Evolutionary conservation across 2,329 filamentous ascomycete species (phyloP).

Genomic region (Hypoxylon sp.): DNA sequence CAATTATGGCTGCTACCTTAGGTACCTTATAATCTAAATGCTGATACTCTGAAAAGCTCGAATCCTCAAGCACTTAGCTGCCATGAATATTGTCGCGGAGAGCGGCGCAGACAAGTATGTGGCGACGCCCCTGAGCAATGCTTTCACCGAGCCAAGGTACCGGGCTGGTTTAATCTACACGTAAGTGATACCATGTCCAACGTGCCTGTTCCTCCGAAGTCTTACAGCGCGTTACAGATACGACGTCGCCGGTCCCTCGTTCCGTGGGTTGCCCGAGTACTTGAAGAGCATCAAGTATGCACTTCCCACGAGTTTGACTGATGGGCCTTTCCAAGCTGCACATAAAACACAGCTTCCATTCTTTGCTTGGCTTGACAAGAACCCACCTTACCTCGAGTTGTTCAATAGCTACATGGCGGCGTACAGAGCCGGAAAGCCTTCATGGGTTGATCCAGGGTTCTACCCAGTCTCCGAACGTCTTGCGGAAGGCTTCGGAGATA

Average conservation of each 20-base stretch:
- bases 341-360: conserved; percentile 56
- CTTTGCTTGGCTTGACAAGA: conserved; percentile 57
- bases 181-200: conserved; percentile 21
- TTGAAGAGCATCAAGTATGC: conserved; percentile 54
- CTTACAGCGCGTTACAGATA: conserved; percentile 49
- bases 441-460: conserved; percentile 56
- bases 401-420: conserved; percentile 59
- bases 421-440: conserved; percentile 57
- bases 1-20: not conserved
- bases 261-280: conserved; percentile 55
- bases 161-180: conserved; percentile 55
- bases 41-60: conserved; percentile 46
- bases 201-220: no score
- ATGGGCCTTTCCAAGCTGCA: conserved; percentile 58
- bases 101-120: conserved; percentile 49
- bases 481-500: conserved; percentile 38
- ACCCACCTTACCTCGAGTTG: conserved; percentile 54
- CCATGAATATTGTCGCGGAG: conserved; percentile 57
- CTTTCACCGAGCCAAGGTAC: conserved; percentile 55
- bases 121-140: conserved; percentile 53
- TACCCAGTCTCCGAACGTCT: conserved; percentile 46
- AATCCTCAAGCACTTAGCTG: conserved; percentile 57
- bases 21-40: no score
- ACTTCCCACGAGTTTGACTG: conserved; percentile 47
- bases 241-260: conserved; percentile 55